Evolutionary conservation across 306 rosid species (phyloP).

Genomic region (Rosa multiflora): DNA sequence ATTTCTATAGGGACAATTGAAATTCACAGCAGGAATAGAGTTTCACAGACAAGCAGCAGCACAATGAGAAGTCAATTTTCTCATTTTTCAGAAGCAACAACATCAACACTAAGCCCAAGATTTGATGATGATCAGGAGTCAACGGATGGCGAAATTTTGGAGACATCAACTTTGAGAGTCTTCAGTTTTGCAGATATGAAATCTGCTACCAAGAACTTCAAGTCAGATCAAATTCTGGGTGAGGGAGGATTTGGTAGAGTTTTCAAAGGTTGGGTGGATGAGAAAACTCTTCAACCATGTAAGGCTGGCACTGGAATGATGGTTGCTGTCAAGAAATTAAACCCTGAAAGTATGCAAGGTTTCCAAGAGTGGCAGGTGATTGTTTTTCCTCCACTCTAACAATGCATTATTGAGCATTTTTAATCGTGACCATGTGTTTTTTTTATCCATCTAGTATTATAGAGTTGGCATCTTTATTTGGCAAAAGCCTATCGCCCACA

Average conservation of each 20-base stretch:
- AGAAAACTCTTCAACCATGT: conserved; percentile 55
- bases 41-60: conserved; percentile 53
- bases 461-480: conserved; percentile 13
- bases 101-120: conserved; percentile 33
- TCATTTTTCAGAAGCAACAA: conserved; percentile 52
- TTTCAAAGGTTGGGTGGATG: conserved; percentile 82
- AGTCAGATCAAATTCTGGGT: conserved; percentile 55
- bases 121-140: conserved; percentile 21
- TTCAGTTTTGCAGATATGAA: conserved; percentile 63
- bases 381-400: not conserved
- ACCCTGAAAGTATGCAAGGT: conserved; percentile 71
- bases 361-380: conserved; percentile 86
- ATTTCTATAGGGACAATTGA: conserved; percentile 44
- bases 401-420: not conserved
- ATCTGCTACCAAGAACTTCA: conserved; percentile 62
- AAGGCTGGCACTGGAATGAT: conserved; percentile 54
- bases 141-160: conserved; percentile 44
- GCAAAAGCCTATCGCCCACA: not conserved
- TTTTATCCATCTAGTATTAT: conserved; percentile 1
- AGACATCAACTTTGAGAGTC: conserved; percentile 52
- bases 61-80: conserved; percentile 56
- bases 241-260: conserved; percentile 93
- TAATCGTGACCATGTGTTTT: not conserved
- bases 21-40: conserved; percentile 30
- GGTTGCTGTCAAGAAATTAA: conserved; percentile 78